phyloP scores from a whole-genome alignment of 129 eudicot species.

The Oenanthe sinensis region DNA sequence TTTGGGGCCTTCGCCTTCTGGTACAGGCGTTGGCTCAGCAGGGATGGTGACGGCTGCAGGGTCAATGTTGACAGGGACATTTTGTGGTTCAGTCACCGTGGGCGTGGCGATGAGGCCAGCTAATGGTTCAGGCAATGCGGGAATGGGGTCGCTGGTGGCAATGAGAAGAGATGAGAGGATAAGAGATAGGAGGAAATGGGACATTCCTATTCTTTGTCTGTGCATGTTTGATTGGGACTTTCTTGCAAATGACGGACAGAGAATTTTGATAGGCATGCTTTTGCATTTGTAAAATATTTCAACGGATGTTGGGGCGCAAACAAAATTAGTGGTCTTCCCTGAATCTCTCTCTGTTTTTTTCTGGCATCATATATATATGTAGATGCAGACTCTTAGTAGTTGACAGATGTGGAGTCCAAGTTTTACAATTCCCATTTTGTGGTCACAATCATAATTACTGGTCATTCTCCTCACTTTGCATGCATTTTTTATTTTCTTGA shows the following conservation, averaged over 20 bases:
- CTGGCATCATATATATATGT: neutral
- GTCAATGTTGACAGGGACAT: too few relatives aligned
- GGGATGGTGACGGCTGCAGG: too few relatives aligned
- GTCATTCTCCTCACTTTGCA: neutral
- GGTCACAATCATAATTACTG: neutral
- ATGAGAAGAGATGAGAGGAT: constrained; percentile 13
- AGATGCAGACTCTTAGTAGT: neutral
- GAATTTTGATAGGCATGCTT: neutral
- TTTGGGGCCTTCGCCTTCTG: too few relatives aligned
- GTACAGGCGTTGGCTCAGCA: too few relatives aligned
- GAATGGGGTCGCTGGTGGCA: neutral
- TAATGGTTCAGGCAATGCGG: neutral
- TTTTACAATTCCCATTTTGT: neutral
- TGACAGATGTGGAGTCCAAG: neutral
- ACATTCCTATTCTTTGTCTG: neutral
- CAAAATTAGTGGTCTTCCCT: neutral
- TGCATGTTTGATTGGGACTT: neutral
- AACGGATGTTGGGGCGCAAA: neutral
- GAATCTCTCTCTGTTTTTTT: neutral
- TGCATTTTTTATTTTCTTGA: neutral
- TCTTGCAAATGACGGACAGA: neutral
- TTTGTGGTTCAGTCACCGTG: too few relatives aligned
- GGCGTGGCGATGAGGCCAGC: too few relatives aligned
- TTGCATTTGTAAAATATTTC: neutral
- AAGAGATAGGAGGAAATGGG: neutral